Conservation (phyloP, 1,284 basidiomycete genomes). For the Tilletiopsis washingtonensis region DNA sequence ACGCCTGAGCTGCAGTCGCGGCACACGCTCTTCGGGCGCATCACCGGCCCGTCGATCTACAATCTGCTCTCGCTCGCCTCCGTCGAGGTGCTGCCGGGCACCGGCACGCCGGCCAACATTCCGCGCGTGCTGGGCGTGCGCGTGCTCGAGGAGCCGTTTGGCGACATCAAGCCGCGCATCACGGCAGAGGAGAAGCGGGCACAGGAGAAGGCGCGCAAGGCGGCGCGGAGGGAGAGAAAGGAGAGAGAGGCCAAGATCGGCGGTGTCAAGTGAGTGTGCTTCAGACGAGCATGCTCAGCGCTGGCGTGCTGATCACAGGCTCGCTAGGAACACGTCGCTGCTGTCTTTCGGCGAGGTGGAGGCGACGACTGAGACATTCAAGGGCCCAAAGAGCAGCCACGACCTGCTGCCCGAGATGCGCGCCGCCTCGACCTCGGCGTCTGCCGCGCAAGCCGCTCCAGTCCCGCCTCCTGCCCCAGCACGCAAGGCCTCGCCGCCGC, state of each 20-base stretch:
- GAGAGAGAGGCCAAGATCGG: slow-evolving; percentile 6
- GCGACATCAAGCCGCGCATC: slow-evolving; percentile 90
- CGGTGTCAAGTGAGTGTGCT: slow-evolving; percentile 19
- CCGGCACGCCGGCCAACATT: slow-evolving; percentile 78
- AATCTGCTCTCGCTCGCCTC: slow-evolving; percentile 61
- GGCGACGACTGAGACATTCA: not conserved
- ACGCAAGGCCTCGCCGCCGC: not conserved
- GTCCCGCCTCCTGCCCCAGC: not conserved
- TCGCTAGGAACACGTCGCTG: slow-evolving; percentile 19
- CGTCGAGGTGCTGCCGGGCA: slow-evolving; percentile 62
- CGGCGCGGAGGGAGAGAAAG: slow-evolving; percentile 52
- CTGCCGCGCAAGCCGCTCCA: not conserved
- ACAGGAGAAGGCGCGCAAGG: slow-evolving; percentile 68
- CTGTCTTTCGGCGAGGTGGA: slow-evolving; percentile 31
- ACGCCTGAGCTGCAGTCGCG: slow-evolving; percentile 43
- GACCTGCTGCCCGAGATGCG: slow-evolving; percentile 29
- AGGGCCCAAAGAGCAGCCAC: slow-evolving; percentile 38
- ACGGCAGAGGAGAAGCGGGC: slow-evolving; percentile 79
- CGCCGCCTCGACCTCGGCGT: not conserved
- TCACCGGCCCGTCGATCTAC: slow-evolving; percentile 45
- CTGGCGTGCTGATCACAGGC: not conserved
- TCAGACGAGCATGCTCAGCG: not conserved
- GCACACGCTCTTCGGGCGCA: slow-evolving; percentile 41
- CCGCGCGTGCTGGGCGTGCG: slow-evolving; percentile 76
- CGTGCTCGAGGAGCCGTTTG: slow-evolving; percentile 85